Percentiles rank a stretch among this genome's conserved stretches.
These are phyloP conservation scores for Juglanconis sp. DNA, from an alignment of 2,329 filamentous ascomycete species.

Conservation along the genomic window DNA sequence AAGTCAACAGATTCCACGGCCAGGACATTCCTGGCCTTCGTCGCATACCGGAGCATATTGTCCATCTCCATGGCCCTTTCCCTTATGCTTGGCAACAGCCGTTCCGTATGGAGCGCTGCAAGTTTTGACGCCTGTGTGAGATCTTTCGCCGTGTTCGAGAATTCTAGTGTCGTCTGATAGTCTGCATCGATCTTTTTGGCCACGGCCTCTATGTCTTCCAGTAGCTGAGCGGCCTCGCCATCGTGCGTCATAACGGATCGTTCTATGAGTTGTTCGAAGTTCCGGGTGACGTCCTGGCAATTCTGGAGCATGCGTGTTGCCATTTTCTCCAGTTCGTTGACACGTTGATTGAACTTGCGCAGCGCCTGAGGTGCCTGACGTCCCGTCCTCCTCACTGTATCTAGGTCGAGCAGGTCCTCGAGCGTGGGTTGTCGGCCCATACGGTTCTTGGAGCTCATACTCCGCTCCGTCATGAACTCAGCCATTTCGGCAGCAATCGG, in stretches of 20 bases:
- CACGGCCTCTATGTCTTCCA: slow-evolving; percentile 82
- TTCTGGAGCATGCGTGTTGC: slow-evolving; percentile 59
- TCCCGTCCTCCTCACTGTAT: slow-evolving; percentile 70
- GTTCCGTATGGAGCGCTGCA: slow-evolving; percentile 61
- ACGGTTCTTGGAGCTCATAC: slow-evolving; percentile 36
- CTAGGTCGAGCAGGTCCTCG: slow-evolving; percentile 72
- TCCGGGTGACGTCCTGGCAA: slow-evolving; percentile 59
- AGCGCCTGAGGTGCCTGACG: slow-evolving; percentile 58
- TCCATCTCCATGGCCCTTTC: slow-evolving; percentile 60
- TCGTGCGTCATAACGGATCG: slow-evolving; percentile 55
- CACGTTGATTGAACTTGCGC: slow-evolving; percentile 56
- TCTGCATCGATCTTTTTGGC: slow-evolving; percentile 85
- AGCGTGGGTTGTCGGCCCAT: slow-evolving; percentile 56
- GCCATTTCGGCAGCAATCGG: slow-evolving; percentile 65
- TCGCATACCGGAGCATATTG: slow-evolving; percentile 55
- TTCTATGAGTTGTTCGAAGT: slow-evolving; percentile 57
- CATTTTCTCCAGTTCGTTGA: slow-evolving; percentile 58
- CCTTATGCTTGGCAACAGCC: slow-evolving; percentile 55
- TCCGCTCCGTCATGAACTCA: slow-evolving; percentile 57
- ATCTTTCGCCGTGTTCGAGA: slow-evolving; percentile 61
- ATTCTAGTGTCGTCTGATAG: slow-evolving; percentile 71
- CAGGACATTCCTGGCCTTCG: slow-evolving; percentile 65
- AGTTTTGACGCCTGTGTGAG: slow-evolving; percentile 61
- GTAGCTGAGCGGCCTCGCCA: slow-evolving; percentile 64
- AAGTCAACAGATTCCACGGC: slow-evolving; percentile 65